Evolutionary conservation across 768 basidiomycete species (phyloP).

Genomic region (Termitomyces heimii): DNA sequence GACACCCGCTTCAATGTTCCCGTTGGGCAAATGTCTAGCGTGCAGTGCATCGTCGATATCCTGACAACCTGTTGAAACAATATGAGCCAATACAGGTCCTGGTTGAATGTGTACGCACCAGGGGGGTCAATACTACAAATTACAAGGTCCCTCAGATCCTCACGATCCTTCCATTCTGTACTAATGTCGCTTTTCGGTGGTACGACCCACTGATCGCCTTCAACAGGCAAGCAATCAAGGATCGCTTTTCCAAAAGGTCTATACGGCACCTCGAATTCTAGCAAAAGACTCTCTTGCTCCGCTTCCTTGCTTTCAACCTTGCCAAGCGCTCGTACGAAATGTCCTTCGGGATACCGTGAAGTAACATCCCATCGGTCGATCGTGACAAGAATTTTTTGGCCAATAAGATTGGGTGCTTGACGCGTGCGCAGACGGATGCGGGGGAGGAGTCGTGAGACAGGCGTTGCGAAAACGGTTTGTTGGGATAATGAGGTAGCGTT

Average conservation of each 20-base stretch:
- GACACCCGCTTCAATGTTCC: constrained; percentile 95
- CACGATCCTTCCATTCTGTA: constrained; percentile 70
- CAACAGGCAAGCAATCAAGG: constrained; percentile 79
- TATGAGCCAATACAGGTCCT: background rate
- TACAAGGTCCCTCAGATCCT: constrained; percentile 79
- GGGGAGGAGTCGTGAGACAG: constrained; percentile 86
- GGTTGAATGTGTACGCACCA: constrained; percentile 33
- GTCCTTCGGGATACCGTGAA: constrained; percentile 93
- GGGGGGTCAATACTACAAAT: constrained; percentile 98
- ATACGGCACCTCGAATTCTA: constrained; percentile 96
- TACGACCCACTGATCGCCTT: constrained; percentile 92
- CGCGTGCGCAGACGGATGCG: constrained; percentile 93
- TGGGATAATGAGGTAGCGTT: constrained; percentile 74
- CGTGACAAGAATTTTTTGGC: constrained; percentile 93
- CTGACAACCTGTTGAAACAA: constrained; percentile 63
- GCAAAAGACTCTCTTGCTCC: constrained; percentile 86
- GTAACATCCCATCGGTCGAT: constrained; percentile 89
- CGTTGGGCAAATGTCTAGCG: constrained; percentile 80
- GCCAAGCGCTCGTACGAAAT: constrained; percentile 91
- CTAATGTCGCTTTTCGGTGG: constrained; percentile 56
- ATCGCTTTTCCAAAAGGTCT: constrained; percentile 96
- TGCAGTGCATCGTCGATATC: constrained; percentile 99
- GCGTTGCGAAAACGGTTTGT: constrained; percentile 92
- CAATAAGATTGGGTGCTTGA: constrained; percentile 82
- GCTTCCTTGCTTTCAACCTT: constrained; percentile 92